Base-by-base conservation (phyloP, 371 early-diverging fungal genomes). In the Saksenaea oblongispora region DNA sequence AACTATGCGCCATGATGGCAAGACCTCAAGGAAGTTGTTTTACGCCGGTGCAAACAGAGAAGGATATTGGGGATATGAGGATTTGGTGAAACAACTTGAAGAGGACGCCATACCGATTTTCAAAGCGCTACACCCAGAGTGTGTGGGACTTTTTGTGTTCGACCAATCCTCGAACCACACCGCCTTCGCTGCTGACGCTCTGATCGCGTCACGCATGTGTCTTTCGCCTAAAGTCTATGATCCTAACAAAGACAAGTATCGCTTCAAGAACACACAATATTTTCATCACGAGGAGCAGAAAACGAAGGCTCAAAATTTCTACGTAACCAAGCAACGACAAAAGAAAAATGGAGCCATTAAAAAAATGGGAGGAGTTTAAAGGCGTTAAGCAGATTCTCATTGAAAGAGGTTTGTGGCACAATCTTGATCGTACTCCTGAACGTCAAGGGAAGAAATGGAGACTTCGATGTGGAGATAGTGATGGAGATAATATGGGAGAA, bases 1-100 rank as follows among this genome's bases (percentile, higher is more conserved):
- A 11, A 64, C 59, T 7, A 64, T 64, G 64, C 15, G 37, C 17
- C 9, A 24, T 24, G 18, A n/a, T 17, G 54, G 26, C 7, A 34
- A 51, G 64, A 44, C 31, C 9, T 64, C 64, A 2, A n/a, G 64
- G 15, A 51, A 10, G 14, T 28, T 18, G 5, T 42, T 62, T 28
- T 15, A 18, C 7, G 54, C 59, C 36, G 64, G 64, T 10, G 5
- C 34, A 2, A 54, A 36, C 18, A 28, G 54, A 5, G 64, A 64
- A 5, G 58, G 59, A 14, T 64, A 53, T n/a, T 63, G 63, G 66
- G n/a, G 34, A 11, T 35, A 18, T 13, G 39, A 54, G 9, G 47
- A 62, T 34, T n/a, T 62, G 17, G 10, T 67, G 11, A 44, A 63
- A 34, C 62, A 62, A 36, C 54, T 67, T 1, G 47, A 58, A 37